phyloP scores from a whole-genome alignment of 495 filamentous ascomycete genomes.

The Penicillium ochrochloron region DNA sequence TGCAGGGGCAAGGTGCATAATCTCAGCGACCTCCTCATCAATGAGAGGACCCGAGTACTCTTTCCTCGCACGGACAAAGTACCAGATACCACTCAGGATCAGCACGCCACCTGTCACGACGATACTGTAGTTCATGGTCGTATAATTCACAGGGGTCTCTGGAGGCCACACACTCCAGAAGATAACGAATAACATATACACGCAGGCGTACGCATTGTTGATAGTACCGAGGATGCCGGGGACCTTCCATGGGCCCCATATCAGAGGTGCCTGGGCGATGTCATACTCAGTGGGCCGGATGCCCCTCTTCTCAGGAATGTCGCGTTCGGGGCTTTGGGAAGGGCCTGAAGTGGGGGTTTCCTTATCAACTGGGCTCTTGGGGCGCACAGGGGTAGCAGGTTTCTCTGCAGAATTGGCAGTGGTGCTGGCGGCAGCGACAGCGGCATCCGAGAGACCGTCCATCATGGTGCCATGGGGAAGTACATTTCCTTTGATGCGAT shows the following conservation, averaged over 20 bases:
- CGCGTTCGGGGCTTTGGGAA: conserved; percentile 25
- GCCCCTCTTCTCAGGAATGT: conserved; percentile 12
- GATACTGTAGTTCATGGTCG: conserved; percentile 51
- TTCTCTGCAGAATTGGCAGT: conserved; percentile 22
- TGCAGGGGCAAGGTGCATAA: conserved; percentile 30
- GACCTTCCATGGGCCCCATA: conserved; percentile 50
- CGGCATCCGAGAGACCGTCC: conserved; percentile 26
- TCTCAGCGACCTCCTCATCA: conserved; percentile 42
- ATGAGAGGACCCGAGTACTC: conserved; percentile 45
- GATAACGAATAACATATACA: conserved; percentile 42
- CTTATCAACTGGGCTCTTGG: conserved; percentile 21
- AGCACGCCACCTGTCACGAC: conserved; percentile 41
- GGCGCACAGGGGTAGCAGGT: conserved; percentile 18
- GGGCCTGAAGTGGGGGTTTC: conserved; percentile 12
- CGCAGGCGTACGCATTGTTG: conserved; percentile 44
- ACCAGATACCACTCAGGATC: conserved; percentile 40
- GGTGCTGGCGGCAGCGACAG: conserved; percentile 7
- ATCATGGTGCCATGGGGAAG: conserved; percentile 36
- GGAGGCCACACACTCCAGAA: conserved; percentile 53
- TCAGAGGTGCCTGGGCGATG: conserved; percentile 28
- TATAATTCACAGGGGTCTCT: conserved; percentile 38
- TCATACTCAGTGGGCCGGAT: conserved; percentile 26
- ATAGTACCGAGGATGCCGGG: conserved; percentile 42
- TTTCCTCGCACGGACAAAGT: conserved; percentile 39
- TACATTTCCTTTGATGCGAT: conserved; percentile 36